A percentile compares a stretch with the other conserved stretches of the same genome.
phyloP scores from a whole-genome alignment of 179 eudicot genomes.

The Camellia oleifera region DNA sequence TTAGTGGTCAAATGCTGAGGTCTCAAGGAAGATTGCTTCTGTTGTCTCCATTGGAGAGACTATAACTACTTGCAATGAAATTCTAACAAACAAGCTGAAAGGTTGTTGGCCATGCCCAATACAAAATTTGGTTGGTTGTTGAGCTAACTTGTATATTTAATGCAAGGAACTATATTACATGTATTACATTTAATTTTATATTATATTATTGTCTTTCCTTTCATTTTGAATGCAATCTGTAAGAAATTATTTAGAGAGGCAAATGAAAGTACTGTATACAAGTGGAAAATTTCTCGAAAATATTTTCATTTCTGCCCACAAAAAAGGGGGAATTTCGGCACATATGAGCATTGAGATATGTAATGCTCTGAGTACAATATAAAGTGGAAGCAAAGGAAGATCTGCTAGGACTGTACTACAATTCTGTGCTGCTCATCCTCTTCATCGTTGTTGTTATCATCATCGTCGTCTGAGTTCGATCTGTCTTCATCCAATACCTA shows the following conservation, averaged over 20 bases:
- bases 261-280: neutral
- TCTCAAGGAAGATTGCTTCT: slow-evolving; percentile 3
- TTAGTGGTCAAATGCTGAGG: slow-evolving; percentile 7
- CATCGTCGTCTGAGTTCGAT: slow-evolving; percentile 23
- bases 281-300: neutral
- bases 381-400: slow-evolving; percentile 5
- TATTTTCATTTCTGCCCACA: slow-evolving; percentile 5
- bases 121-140: neutral
- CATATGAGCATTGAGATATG: neutral
- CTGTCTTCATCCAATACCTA: slow-evolving; percentile 19
- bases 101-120: slow-evolving; percentile 10
- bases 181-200: neutral
- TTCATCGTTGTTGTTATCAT: neutral
- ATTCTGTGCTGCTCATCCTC: slow-evolving; percentile 13
- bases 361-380: slow-evolving; percentile 5
- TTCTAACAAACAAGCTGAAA: slow-evolving; percentile 6
- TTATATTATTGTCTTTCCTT: neutral
- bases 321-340: neutral
- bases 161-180: neutral
- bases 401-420: slow-evolving; percentile 13
- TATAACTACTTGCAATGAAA: neutral
- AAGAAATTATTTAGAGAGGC: no score
- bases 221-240: neutral
- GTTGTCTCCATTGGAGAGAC: neutral
- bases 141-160: slow-evolving; percentile 5